Evolutionary conservation across 495 filamentous ascomycete genomes (phyloP).

Genomic region (Penicillium taxi): DNA sequence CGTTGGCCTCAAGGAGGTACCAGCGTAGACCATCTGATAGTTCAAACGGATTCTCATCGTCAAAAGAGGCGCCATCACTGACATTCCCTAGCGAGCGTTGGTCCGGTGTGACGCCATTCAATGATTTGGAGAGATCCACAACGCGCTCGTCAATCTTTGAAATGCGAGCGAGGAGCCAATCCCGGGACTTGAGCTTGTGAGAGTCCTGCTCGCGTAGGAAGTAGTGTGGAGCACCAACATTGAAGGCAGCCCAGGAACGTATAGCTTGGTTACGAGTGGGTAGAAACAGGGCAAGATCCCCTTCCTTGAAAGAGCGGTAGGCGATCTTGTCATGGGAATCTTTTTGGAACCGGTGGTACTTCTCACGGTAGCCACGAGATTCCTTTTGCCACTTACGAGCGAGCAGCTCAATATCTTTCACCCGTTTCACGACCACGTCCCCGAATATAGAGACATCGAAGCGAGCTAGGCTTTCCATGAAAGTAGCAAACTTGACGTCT

Average conservation of each 20-base stretch:
- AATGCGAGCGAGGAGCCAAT: conserved; percentile 94
- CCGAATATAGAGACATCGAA: conserved; percentile 79
- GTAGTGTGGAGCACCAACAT: conserved; percentile 91
- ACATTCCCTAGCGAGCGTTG: conserved; percentile 44
- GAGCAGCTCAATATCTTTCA: conserved; percentile 83
- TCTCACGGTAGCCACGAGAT: conserved; percentile 76
- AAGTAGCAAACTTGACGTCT: conserved; percentile 60
- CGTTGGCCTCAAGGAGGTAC: conserved; percentile 88
- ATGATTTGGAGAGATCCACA: conserved; percentile 80
- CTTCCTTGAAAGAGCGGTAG: conserved; percentile 92
- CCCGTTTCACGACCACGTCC: conserved; percentile 72
- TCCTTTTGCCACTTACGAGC: conserved; percentile 89
- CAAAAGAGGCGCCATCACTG: conserved; percentile 55
- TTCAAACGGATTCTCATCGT: conserved; percentile 97
- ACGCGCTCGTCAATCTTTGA: conserved; percentile 85
- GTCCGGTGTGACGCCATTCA: conserved; percentile 50
- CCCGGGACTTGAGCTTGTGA: conserved; percentile 71
- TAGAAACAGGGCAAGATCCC: conserved; percentile 90
- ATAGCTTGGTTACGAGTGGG: conserved; percentile 90
- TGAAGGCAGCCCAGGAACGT: conserved; percentile 96
- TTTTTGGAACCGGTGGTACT: conserved; percentile 70
- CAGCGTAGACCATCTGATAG: conserved; percentile 91
- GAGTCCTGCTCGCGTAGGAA: conserved; percentile 89
- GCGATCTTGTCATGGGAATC: conserved; percentile 96
- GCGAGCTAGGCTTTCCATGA: conserved; percentile 56